Base-by-base conservation (phyloP, 2,329 filamentous ascomycete species). In the Neonectria neomacrospora region DNA sequence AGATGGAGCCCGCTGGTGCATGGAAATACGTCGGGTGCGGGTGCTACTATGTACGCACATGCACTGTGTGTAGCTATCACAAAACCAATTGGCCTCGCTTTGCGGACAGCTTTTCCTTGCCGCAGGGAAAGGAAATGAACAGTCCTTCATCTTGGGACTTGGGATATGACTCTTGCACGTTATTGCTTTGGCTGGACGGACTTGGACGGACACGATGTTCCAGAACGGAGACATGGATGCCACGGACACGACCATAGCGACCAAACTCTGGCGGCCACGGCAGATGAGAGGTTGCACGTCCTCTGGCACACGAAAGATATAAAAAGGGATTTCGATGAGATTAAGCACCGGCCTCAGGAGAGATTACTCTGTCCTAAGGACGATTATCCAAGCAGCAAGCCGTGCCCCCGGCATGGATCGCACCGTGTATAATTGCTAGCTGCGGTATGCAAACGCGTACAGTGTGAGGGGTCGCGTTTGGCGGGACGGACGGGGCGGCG, bases 251-350 rank as follows among this genome's bases (percentile, higher is more conserved):
- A 20, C 30, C 47, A 58, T 47, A 64, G 34, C 63, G 52, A 62
- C 55, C 39, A 54, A 67, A 51, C 48, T 63, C 64, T 64, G 53
- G 61, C 62, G 60, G 52, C 59, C 34, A 61, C 67, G 57, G 58
- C 63, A 65, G 59, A 68, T 69, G 66, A 65, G 51, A 58, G 41
- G 55, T 58, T 59, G 54, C 56, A 63, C 37, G 42, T 34, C 44
- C 42, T 56, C 22, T 54, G 26, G 44, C 30, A 16, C 34, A 54
- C 50, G 18, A 59, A 30, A 52, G 61, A 63, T 71, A 69, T 66
- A 66, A 64, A 69, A 69, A 63, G 70, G 69, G 69, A 72, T 69
- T 67, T 64, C 55, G 58, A 66, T 66, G 63, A 75, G 71, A 75
- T 76, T 72, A 73, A 56, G 54, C 42, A 67, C 66, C 64, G 61